Evolutionary conservation across 257 asterid species (phyloP), one percentile per base, ranked within the genome.

Genomic region (Rubia yunnanensis): DNA sequence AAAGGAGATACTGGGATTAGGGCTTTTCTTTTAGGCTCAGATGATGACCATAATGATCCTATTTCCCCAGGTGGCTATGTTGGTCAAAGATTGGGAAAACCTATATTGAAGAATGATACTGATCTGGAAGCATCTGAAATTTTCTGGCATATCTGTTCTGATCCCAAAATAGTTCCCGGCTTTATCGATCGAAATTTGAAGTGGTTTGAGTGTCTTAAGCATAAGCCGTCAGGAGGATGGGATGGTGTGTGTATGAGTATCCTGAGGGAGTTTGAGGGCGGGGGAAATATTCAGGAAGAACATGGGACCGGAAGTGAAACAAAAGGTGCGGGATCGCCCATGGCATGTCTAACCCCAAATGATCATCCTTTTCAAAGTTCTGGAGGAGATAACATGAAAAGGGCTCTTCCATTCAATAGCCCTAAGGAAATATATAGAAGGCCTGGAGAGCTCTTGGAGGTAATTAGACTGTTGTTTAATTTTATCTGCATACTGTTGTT

Each of bases 401-500:
- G 73, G 75, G 73, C 76, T 76, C 65, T 80, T 71, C 96, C 99
- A 48, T 92, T 89, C 66, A 77, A 77, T 70, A 82, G 69, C 75
- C 90, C 97, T 52, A 82, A 69, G 77, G 97, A 89, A 76, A 76
- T 88, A 74, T 78, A 78, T 75, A 88, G 77, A 78, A 86, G 94
- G 81, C 85, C 81, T 70, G 99, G 99, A 49, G 99, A 92, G 76
- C 97, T 89, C 66, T 74, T 92, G 70, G 97, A 92, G 95, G 99
- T 85, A 76, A 62, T 71, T 66, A 72, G 26, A 61, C 1, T 17
- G 27, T 24, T 1, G 23, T 22, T 65, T 20, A 27, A 38, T 15
- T 53, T 50, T 15, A 5, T 34, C 0, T 38, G 39, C 53, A 70
- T 76, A 62, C 63, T 34, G 69, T 57, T 69, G 15, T 38, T n/a